Evolutionary conservation across 202 grass and related monocot genomes (phyloP).

Genomic region (Schoenoplectus triqueter): DNA sequence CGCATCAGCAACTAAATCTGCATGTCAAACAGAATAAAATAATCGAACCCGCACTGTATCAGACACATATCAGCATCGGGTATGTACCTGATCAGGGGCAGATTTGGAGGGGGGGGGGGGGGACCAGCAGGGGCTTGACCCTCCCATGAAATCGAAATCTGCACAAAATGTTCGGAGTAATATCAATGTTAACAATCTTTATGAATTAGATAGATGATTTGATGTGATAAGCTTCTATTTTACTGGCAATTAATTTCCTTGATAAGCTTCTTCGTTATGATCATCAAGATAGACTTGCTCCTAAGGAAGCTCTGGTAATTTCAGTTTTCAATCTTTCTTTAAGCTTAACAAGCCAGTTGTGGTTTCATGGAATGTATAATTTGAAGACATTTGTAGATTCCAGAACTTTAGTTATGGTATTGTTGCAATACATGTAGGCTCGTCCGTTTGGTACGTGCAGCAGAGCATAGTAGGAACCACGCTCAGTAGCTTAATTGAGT

Average conservation of each 20-base stretch:
- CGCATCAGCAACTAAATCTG: no score
- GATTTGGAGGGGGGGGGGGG: no score
- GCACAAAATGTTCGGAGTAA: no score
- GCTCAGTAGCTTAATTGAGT: slow-evolving; percentile 35
- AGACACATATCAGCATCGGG: no score
- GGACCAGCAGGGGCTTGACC: no score
- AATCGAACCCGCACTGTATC: no score
- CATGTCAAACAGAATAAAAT: no score
- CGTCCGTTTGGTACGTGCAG: slow-evolving; percentile 90
- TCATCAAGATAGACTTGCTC: slow-evolving; percentile 89
- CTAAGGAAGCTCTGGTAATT: slow-evolving; percentile 90
- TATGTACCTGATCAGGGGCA: no score
- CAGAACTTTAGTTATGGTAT: slow-evolving; percentile 22
- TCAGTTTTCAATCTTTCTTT: slow-evolving; percentile 16
- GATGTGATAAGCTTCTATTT: slow-evolving; percentile 39
- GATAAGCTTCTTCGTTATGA: slow-evolving; percentile 95
- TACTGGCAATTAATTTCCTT: slow-evolving; percentile 90
- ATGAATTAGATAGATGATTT: slow-evolving; percentile 8
- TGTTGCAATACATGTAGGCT: slow-evolving; percentile 49
- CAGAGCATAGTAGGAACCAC: slow-evolving; percentile 78
- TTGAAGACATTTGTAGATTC: not conserved
- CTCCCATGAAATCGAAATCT: no score
- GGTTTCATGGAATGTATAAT: slow-evolving; percentile 4
- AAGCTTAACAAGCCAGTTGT: not conserved
- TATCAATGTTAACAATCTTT: slow-evolving; percentile 13